Evolutionary conservation across 768 basidiomycete species (phyloP).

Genomic region (Leucogyrophana mollusca): DNA sequence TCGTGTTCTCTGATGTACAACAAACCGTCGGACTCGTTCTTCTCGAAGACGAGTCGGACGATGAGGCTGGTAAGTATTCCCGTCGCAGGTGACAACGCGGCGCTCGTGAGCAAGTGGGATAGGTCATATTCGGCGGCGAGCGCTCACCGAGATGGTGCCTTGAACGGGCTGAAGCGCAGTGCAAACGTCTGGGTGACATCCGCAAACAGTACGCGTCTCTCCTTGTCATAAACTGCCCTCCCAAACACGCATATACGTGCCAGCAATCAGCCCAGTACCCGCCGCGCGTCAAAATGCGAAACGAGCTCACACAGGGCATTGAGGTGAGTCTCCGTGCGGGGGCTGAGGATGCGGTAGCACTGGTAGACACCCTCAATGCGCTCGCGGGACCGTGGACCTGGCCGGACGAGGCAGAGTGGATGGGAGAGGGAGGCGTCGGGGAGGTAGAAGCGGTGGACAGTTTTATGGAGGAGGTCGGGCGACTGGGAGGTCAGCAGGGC

Average conservation of each 20-base stretch:
- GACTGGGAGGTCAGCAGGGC: constrained; percentile 39
- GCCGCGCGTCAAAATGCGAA: too few species aligned
- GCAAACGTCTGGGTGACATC: constrained; percentile 52
- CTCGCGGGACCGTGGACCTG: constrained; percentile 47
- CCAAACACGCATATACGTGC: too few species aligned
- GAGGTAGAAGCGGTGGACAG: constrained; percentile 49
- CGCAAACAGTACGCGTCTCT: constrained; percentile 36
- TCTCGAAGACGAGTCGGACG: constrained; percentile 45
- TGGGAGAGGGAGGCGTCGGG: constrained; percentile 54
- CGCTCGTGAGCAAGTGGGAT: background rate
- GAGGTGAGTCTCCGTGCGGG: constrained; percentile 40
- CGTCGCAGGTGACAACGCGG: background rate
- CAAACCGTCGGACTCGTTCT: constrained; percentile 36
- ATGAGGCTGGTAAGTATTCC: constrained; percentile 33
- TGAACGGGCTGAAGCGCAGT: constrained; percentile 45
- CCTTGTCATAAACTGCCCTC: constrained; percentile 46
- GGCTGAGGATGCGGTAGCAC: constrained; percentile 65
- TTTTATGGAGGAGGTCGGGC: constrained; percentile 47
- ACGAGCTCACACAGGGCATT: constrained; percentile 28
- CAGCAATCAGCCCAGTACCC: too few species aligned
- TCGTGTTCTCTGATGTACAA: constrained; percentile 55
- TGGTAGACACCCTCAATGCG: constrained; percentile 54
- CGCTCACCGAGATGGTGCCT: constrained; percentile 44
- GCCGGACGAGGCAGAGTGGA: constrained; percentile 48
- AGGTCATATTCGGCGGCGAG: background rate